Base-by-base conservation (phyloP, 2,329 filamentous ascomycete species). In the Helotiales sp. region DNA sequence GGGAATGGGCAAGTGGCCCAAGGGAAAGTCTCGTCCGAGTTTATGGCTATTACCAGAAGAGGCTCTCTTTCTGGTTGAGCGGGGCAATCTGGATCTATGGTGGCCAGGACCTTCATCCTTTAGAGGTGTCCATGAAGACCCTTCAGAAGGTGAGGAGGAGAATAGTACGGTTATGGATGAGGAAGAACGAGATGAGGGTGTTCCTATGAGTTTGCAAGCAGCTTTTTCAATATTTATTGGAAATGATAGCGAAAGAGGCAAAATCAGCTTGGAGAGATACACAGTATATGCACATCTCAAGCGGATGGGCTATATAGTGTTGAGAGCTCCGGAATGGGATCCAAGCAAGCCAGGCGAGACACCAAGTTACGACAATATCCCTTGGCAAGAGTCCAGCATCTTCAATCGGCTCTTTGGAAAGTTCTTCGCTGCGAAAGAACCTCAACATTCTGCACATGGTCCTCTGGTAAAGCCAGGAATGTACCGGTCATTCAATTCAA, bases 21-120 rank as follows among this genome's bases (percentile, higher is more conserved):
- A 82, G n/a, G 82, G 84, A 47, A 85, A 84, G 69, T 86, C 89
- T 65, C 86, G 85, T 2, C 84, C 84, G 68, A 88, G 86, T 69
- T 81, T 94, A 47, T 97, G 94, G 94, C 77, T 99, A 60, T 79
- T 97, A 45, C 95, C 95, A 0, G 96, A 99, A 77, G 96, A 99
- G 79, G 92, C 93, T 6, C 83, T 99, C 62, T 97, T 93, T 75
- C 79, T 97, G 70, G 84, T 98, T 8, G 96, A 99, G 81, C 84
- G 96, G 74, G 96, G 95, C 0, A 93, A 87, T 55, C 75, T 98
- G 74, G 93, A 98, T 78, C 85, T 97, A 47, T 90, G 93, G 83
- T 97, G 93, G 92, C 93, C 93, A 1, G 79, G 81, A 52, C 78
- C 79, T 64, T 76, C 80, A n/a, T 79, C 89, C 11, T 82, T 81